Conservation (phyloP, 768 basidiomycete genomes). For the Gyrodon lividus region DNA sequence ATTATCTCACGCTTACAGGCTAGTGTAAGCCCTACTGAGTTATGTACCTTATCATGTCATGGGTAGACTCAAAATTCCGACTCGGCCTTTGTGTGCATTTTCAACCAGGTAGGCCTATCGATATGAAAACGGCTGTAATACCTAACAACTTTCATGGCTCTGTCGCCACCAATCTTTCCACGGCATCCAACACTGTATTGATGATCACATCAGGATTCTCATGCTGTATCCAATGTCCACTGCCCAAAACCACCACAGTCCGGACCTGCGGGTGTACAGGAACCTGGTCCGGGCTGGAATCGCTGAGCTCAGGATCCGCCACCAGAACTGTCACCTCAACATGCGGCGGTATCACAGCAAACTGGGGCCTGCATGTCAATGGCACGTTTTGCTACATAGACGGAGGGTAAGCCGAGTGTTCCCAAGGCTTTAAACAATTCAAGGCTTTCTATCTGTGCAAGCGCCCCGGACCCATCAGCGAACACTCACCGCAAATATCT, state of each 20-base stretch:
- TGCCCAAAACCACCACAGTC: slow-evolving; percentile 3
- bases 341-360: slow-evolving; percentile 9
- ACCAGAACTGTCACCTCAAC: slow-evolving; percentile 14
- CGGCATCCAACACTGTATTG: slow-evolving; percentile 2
- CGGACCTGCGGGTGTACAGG: slow-evolving; percentile 6
- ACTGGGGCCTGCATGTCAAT: slow-evolving; percentile 12
- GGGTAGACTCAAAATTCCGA: too few relatives aligned
- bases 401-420: not conserved
- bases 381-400: slow-evolving; percentile 14
- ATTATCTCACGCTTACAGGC: too few relatives aligned
- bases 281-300: slow-evolving; percentile 4
- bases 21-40: too few relatives aligned
- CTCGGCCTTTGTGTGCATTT: too few relatives aligned
- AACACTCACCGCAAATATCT: slow-evolving; percentile 9
- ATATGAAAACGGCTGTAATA: too few relatives aligned
- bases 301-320: slow-evolving; percentile 9
- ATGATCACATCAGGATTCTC: slow-evolving; percentile 8
- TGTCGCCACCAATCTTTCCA: slow-evolving; percentile 5
- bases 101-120: too few relatives aligned
- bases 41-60: too few relatives aligned
- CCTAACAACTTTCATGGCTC: not conserved
- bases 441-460: too few relatives aligned
- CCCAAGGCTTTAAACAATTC: too few relatives aligned
- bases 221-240: slow-evolving; percentile 18
- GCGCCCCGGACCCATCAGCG: too few relatives aligned